Base-by-base conservation (phyloP, 1,284 basidiomycete genomes). In the Apiotrichum brassicae region DNA sequence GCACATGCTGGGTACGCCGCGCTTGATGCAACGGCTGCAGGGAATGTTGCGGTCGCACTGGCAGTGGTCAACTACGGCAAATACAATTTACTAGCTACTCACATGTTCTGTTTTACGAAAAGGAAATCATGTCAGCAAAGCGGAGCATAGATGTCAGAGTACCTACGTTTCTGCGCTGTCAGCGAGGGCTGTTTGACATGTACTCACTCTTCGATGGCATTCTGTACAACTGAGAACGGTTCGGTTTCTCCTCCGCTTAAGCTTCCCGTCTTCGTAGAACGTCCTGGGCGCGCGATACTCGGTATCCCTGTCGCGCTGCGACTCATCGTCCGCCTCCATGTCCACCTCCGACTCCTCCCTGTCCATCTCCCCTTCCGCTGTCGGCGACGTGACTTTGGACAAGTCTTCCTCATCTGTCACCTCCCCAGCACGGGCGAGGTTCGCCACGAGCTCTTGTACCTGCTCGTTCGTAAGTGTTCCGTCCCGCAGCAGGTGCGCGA, bases 11-110 rank as follows among this genome's bases (percentile, higher is more conserved):
- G 70, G 63, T 1, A 73, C 62, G 3, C 70, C 70, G 36, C 71
- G 63, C 40, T 68, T 68, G 42, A 71, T 64, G 46, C 71, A 73
- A 58, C 70, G 50, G 43, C 60, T 66, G 51, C 71, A 73, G 3
- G 71, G 71, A 26, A 73, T 67, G 47, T 70, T 71, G 13, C 71
- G 59, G 44, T 73, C 71, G 25, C 71, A 73, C 59, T 73, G 54
- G 24, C 3, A n/a, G n/a, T n/a, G n/a, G 44, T 64, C 49, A 61
- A 54, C 37, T 19, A 6, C 9, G 25, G 51, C n/a, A n/a, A n/a
- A n/a, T n/a, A n/a, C 36, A 49, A 38, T 38, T 8, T 6, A 14
- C 3, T 22, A 16, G 22, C 16, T 2, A 61, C 69, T 66, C 44
- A 66, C 65, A 49, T 65, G 66, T 61, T 68, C 66, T 68, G 55